Evolutionary conservation across 129 eudicot genomes (phyloP), one percentile per base, ranked within the genome.

Genomic region (Arctium minus): DNA sequence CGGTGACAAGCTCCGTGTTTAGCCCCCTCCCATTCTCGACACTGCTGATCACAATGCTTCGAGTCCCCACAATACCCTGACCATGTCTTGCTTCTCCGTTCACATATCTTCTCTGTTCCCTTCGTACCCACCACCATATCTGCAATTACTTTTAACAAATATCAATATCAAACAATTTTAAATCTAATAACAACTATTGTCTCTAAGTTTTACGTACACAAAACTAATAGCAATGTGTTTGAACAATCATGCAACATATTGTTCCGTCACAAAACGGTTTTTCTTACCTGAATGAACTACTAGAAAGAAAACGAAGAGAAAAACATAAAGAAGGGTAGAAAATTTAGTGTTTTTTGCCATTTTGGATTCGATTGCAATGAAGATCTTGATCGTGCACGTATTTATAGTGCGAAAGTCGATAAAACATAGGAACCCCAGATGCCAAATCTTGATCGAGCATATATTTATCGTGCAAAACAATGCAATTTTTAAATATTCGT

Each of bases 271-370:
- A 53, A 73, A 73, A 0, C 3, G 1, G 29, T 3, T 48, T 1
- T 36, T 50, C 8, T 68, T 7, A 83, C 82, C 86, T 83, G 31
- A 36, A 29, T 22, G 36, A 76, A 76, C 71, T 29, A 29, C 33
- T 0, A 83, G 44, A 72, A 82, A 46, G 65, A 53, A 36, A 76
- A 77, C 44, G 27, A 70, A 70, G 64, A 83, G 60, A 39, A 35
- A 33, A 10, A 68, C 60, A 22, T 68, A 65, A 9, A 27, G 27
- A 72, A 36, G 42, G 31, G 74, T 9, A 17, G 17, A 33, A 38
- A 22, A 22, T 22, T 22, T 22, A 22, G 27, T 22, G 27, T 22
- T 22, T 22, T 22, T 22, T 22, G 27, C 27, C 27, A 22, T 22
- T 22, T 22, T 22, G 27, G 27, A 22, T 22, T 22, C 27, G 27